Conservation (phyloP, 345 rosid genomes). For the Murraya paniculata region DNA sequence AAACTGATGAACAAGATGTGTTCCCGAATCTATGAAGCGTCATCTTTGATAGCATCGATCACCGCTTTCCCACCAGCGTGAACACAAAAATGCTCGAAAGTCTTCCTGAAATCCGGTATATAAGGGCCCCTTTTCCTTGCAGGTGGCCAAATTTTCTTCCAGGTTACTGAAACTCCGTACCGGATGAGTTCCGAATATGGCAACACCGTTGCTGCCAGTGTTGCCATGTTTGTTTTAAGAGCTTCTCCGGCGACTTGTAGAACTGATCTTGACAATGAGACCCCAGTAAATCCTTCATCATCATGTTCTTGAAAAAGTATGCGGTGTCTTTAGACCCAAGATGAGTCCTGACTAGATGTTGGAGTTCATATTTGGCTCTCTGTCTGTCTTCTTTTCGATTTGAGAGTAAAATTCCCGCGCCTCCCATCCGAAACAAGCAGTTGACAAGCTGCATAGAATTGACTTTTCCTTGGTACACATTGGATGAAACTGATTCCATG, state of each 20-base stretch:
- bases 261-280: slow-evolving; percentile 19
- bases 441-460: slow-evolving; percentile 42
- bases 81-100: slow-evolving; percentile 24
- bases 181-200: slow-evolving; percentile 21
- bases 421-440: slow-evolving; percentile 37
- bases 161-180: not conserved
- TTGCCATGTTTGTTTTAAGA: slow-evolving; percentile 19
- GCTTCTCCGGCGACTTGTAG: slow-evolving; percentile 17
- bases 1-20: slow-evolving; percentile 23
- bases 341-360: slow-evolving; percentile 33
- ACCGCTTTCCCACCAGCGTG: slow-evolving; percentile 27
- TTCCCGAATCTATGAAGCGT: slow-evolving; percentile 22
- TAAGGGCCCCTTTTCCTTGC: not conserved
- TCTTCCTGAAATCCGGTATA: slow-evolving; percentile 17
- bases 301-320: slow-evolving; percentile 28
- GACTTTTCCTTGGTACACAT: slow-evolving; percentile 29
- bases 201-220: slow-evolving; percentile 14
- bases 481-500: slow-evolving; percentile 29
- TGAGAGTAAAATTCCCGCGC: slow-evolving; percentile 33
- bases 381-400: slow-evolving; percentile 17
- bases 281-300: slow-evolving; percentile 22
- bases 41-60: slow-evolving; percentile 18
- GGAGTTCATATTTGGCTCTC: slow-evolving; percentile 23
- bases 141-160: not conserved
- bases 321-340: slow-evolving; percentile 25